phyloP scores from a whole-genome alignment of 2,329 filamentous ascomycete species.

The Piedraia hortae region DNA sequence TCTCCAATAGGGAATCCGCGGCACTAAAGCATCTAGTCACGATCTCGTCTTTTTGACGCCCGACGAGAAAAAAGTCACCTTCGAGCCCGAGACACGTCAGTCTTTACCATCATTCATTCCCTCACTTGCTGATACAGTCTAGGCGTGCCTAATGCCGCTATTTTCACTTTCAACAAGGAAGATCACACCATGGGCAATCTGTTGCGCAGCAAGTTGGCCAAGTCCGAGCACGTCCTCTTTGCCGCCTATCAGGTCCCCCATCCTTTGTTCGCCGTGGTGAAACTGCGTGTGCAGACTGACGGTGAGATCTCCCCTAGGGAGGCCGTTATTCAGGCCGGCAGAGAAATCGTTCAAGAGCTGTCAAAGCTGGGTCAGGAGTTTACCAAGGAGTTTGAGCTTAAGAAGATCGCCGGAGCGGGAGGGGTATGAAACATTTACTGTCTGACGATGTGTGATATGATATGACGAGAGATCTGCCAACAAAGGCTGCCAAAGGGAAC shows the following conservation, averaged over 20 bases:
- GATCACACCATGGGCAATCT: conserved; percentile 60
- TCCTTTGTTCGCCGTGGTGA: conserved; percentile 22
- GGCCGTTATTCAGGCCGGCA: conserved; percentile 53
- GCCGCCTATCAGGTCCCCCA: conserved; percentile 55
- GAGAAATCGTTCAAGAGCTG: conserved; percentile 57
- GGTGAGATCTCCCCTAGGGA: conserved; percentile 72
- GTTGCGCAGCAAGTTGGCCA: conserved; percentile 58
- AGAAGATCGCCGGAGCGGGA: conserved; percentile 37
- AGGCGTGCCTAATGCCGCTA: conserved; percentile 84
- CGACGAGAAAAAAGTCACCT: conserved; percentile 80
- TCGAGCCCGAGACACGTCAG: conserved; percentile 70
- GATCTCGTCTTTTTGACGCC: conserved; percentile 15
- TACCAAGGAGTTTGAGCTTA: conserved; percentile 70
- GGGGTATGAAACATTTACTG: no score
- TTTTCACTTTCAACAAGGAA: conserved; percentile 90
- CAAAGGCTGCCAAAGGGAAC: no score
- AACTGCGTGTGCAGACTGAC: conserved; percentile 74
- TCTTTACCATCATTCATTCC: conserved; percentile 3
- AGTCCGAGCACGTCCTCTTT: conserved; percentile 62
- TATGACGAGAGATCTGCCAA: no score
- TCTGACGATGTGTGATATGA: no score
- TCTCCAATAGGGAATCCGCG: no score
- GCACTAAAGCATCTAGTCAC: no score
- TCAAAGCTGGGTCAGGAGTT: conserved; percentile 63
- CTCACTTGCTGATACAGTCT: conserved; percentile 1